Percentiles rank a stretch among this genome's conserved stretches.
Evolutionary conservation across 352 stramenopile genomes (phyloP).

Genomic region (Thalassiosira mediterranea): DNA sequence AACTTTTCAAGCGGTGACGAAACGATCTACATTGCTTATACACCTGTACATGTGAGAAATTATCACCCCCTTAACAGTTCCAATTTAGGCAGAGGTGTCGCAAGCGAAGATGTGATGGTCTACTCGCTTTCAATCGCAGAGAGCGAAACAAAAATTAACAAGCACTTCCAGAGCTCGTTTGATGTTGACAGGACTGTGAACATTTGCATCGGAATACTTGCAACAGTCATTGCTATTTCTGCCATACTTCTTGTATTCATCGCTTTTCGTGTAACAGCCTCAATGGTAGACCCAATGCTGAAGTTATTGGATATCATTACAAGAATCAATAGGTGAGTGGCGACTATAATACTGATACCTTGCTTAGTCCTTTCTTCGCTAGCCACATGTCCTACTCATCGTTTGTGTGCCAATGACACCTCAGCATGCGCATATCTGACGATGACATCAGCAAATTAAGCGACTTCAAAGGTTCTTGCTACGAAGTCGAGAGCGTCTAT

Average conservation of each 20-base stretch:
- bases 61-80: slow-evolving; percentile 32
- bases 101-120: slow-evolving; percentile 10
- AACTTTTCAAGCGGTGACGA: slow-evolving; percentile 28
- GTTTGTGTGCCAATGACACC: too few species aligned
- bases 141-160: slow-evolving; percentile 9
- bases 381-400: too few species aligned
- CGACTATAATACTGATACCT: too few species aligned
- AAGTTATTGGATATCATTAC: too few species aligned
- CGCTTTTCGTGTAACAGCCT: too few species aligned
- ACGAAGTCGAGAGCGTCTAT: slow-evolving; percentile 55
- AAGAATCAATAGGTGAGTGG: too few species aligned
- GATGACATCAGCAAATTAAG: slow-evolving; percentile 28
- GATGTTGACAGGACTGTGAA: too few species aligned
- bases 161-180: slow-evolving; percentile 15
- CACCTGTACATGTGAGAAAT: slow-evolving; percentile 35
- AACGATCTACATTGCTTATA: slow-evolving; percentile 29
- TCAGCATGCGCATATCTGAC: not conserved
- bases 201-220: slow-evolving; percentile 5
- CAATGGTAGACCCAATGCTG: too few species aligned
- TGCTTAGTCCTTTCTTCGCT: too few species aligned
- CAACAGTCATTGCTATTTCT: slow-evolving; percentile 9
- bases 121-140: slow-evolving; percentile 57
- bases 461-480: slow-evolving; percentile 47
- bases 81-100: slow-evolving; percentile 45
- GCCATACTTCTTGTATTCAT: slow-evolving; percentile 2